A percentile compares a stretch with the other conserved stretches of the same genome.
Conservation (phyloP, 1,284 basidiomycete species). For the Golubevia pallescens region DNA sequence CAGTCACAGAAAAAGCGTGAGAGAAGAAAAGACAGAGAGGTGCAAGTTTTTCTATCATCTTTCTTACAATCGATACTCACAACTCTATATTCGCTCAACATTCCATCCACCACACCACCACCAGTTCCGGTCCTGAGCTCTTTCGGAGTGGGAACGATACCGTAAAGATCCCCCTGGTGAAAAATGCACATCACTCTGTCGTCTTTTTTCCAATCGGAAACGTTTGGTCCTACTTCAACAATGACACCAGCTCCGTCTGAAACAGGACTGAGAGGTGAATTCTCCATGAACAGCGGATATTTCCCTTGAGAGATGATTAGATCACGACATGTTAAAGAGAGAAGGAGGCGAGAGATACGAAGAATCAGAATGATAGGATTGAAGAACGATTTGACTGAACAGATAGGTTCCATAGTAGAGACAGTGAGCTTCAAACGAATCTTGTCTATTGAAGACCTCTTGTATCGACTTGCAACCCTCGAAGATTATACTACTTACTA, state of each 20-base stretch:
- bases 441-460: too few relatives aligned
- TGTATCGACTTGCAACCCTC: too few relatives aligned
- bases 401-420: too few relatives aligned
- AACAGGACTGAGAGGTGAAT: constrained; percentile 67
- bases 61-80: too few relatives aligned
- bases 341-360: too few relatives aligned
- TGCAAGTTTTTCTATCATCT: too few relatives aligned
- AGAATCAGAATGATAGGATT: too few relatives aligned
- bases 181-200: constrained; percentile 69
- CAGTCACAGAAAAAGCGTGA: too few relatives aligned
- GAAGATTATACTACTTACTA: constrained; percentile 21
- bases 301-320: constrained; percentile 61
- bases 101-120: constrained; percentile 70
- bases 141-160: constrained; percentile 19
- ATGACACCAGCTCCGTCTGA: constrained; percentile 74
- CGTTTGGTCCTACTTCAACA: constrained; percentile 69
- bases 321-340: constrained; percentile 27
- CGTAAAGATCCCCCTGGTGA: constrained; percentile 27
- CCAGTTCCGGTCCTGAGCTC: constrained; percentile 18
- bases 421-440: too few relatives aligned
- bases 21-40: constrained; percentile 48
- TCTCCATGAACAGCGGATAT: constrained; percentile 59
- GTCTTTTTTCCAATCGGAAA: constrained; percentile 69
- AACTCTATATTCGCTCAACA: constrained; percentile 69
- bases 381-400: too few relatives aligned